Evolutionary conservation across 306 rosid genomes (phyloP), one percentile per base, ranked within the genome.

Genomic region (Trifolium repens): DNA sequence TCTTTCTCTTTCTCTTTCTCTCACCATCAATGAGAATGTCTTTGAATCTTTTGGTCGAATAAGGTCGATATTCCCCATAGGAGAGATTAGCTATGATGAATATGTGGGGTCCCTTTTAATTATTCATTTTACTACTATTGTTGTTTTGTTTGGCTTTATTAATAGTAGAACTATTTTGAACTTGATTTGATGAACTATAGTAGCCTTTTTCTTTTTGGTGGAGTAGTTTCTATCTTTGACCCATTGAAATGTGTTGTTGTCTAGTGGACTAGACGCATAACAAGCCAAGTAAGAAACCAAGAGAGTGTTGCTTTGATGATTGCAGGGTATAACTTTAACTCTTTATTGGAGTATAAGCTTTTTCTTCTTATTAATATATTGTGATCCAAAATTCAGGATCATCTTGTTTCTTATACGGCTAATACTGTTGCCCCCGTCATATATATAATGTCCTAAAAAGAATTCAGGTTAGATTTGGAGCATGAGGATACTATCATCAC

Each of bases 161-260:
- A 22, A 22, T 22, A 22, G 24, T 22, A 22, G 1, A 1, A 22
- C n/a, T 22, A 22, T 22, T 46, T 35, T 22, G 59, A 71, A 32
- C 39, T 73, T 69, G 63, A 57, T 57, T 57, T 19, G 13, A 58
- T 24, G 14, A 58, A 11, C 8, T 26, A 11, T 12, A 58, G 40
- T 43, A 58, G 57, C 71, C 82, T 81, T 79, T 39, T 19, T 67
- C 65, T 83, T 83, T 88, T 72, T 79, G 78, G 70, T 15, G 35
- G 35, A 32, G 35, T 70, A 59, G 82, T 79, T 81, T 86, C 69
- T 71, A 85, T 87, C 91, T 89, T 89, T 87, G 93, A 87, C 89
- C 87, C 84, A 59, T 67, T 60, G 78, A 72, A 66, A 78, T 71
- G 61, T 80, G 83, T 71, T 82, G 83, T 71, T 47, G 79, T 75